phyloP scores from a whole-genome alignment of 73 alveolate genomes.

The Blepharisma japonicum region DNA sequence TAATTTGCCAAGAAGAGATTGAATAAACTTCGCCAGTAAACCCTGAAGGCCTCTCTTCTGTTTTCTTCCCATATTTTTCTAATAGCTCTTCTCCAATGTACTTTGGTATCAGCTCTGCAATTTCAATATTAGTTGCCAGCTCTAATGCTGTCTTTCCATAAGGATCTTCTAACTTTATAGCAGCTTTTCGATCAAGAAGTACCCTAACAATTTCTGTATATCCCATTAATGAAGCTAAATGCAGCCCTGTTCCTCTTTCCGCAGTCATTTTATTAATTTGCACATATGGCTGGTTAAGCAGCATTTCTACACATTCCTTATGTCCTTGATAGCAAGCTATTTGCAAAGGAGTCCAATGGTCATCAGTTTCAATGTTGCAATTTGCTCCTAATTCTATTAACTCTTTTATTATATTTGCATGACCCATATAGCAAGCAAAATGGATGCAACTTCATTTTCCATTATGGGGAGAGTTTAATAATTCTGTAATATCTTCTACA shows the following conservation, averaged over 20 bases:
- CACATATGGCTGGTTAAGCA: neutral
- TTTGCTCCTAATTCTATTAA: neutral
- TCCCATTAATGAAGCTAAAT: neutral
- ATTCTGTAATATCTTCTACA: neutral
- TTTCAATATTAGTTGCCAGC: slow-evolving; percentile 2
- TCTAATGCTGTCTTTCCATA: slow-evolving; percentile 8
- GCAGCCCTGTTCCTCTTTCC: slow-evolving; percentile 17
- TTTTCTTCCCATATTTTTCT: neutral
- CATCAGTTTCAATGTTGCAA: neutral
- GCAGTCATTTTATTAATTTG: slow-evolving; percentile 15
- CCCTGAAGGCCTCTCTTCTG: neutral
- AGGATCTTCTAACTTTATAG: neutral
- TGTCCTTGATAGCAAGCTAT: slow-evolving; percentile 25
- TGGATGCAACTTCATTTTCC: slow-evolving; percentile 18
- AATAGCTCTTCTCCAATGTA: slow-evolving; percentile 12
- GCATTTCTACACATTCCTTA: slow-evolving; percentile 19
- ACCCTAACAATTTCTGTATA: slow-evolving; percentile 7
- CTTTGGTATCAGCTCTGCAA: slow-evolving; percentile 9
- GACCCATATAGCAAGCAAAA: neutral
- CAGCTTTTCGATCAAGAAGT: neutral
- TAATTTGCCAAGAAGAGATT: neutral
- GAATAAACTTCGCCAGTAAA: slow-evolving; percentile 15
- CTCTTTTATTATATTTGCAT: neutral
- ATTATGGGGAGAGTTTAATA: slow-evolving; percentile 1
- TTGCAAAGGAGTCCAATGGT: slow-evolving; percentile 26